Percentiles rank a stretch among this genome's conserved stretches.
Conservation (phyloP, 495 filamentous ascomycete genomes). For the Oleoguttula mirabilis region DNA sequence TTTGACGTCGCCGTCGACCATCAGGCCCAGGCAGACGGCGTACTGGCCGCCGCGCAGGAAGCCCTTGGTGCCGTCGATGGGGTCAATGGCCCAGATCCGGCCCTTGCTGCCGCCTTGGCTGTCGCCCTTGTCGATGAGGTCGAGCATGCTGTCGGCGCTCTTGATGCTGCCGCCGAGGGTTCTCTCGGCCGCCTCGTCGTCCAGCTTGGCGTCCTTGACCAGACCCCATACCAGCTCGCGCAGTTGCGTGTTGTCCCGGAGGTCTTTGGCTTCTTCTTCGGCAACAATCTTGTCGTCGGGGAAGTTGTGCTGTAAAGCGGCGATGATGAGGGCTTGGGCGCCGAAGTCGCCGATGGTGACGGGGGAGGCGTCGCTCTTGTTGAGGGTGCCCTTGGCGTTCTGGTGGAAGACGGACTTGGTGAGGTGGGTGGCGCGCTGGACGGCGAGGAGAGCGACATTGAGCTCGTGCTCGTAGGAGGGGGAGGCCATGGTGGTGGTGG, state of each 20-base stretch:
- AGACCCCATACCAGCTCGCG: constrained; percentile 69
- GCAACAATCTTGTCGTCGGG: constrained; percentile 83
- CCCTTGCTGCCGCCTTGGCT: constrained; percentile 68
- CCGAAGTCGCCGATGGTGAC: constrained; percentile 98
- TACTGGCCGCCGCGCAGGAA: constrained; percentile 98
- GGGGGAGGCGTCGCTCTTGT: constrained; percentile 88
- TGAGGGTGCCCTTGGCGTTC: constrained; percentile 81
- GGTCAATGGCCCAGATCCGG: constrained; percentile 92
- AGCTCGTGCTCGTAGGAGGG: constrained; percentile 64
- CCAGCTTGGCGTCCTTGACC: constrained; percentile 58
- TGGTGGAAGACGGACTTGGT: constrained; percentile 90
- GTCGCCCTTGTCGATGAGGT: constrained; percentile 72
- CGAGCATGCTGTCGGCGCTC: constrained; percentile 64
- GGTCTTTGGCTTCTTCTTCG: constrained; percentile 77
- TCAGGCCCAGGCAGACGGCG: constrained; percentile 81
- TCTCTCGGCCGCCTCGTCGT: constrained; percentile 50
- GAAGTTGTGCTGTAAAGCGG: constrained; percentile 77
- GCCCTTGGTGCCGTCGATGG: constrained; percentile 94
- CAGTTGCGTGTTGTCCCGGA: constrained; percentile 55
- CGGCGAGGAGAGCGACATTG: constrained; percentile 75
- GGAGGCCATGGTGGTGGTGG: constrained; percentile 30
- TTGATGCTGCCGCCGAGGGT: constrained; percentile 62
- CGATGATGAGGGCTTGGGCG: constrained; percentile 90
- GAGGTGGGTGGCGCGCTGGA: constrained; percentile 76
- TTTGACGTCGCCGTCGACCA: constrained; percentile 89